Conservation (phyloP, 345 rosid genomes). For the Lepidium africanum region DNA sequence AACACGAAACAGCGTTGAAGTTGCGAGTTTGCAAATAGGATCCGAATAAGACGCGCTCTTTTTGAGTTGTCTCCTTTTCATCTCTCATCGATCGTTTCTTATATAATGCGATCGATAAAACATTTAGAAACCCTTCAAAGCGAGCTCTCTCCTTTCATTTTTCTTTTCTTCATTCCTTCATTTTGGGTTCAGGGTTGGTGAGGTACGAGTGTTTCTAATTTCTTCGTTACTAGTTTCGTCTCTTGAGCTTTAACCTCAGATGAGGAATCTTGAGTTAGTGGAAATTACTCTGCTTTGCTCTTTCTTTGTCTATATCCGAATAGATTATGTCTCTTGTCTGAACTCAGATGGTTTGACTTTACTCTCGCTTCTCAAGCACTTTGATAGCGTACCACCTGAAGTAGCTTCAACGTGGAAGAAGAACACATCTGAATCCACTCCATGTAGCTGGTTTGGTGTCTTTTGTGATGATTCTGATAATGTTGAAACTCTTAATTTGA, state of each 20-base stretch:
- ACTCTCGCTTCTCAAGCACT: slow-evolving; percentile 43
- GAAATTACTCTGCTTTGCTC: not conserved
- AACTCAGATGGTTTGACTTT: slow-evolving; percentile 45
- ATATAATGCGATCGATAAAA: not conserved
- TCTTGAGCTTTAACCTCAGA: not conserved
- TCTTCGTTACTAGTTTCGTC: not conserved
- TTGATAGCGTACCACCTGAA: slow-evolving; percentile 33
- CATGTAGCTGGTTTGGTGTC: slow-evolving; percentile 61
- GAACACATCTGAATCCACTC: slow-evolving; percentile 39
- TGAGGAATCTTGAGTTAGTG: slow-evolving; percentile 7
- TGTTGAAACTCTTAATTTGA: slow-evolving; percentile 41
- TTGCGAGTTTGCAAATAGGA: not conserved
- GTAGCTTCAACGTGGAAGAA: slow-evolving; percentile 39
- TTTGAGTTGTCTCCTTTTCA: not conserved
- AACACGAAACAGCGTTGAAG: slow-evolving; percentile 11
- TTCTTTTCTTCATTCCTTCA: not conserved
- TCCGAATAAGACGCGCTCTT: slow-evolving; percentile 2
- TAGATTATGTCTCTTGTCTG: slow-evolving; percentile 22
- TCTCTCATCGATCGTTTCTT: not conserved
- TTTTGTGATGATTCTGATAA: slow-evolving; percentile 28
- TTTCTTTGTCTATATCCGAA: not conserved
- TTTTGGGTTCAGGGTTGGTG: not conserved
- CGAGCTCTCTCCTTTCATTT: not conserved
- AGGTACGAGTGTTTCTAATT: not conserved
- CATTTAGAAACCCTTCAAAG: not conserved